Conservation (phyloP, 2,329 filamentous ascomycete genomes). For the Aureobasidium vineae region DNA sequence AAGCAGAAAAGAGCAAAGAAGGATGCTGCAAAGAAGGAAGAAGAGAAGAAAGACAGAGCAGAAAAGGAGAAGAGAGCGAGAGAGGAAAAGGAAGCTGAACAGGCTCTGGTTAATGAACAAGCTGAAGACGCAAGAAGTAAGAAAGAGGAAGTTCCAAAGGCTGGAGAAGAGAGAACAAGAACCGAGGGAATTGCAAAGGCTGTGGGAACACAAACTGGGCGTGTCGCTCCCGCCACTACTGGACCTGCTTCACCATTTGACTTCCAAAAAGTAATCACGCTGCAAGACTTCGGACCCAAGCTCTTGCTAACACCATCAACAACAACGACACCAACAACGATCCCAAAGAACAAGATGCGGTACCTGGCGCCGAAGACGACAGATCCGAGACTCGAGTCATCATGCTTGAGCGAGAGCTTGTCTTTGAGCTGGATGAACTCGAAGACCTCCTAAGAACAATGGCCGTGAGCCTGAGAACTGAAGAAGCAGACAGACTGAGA, state of each 20-base stretch:
- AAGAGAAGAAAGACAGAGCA: background rate
- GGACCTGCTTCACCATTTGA: background rate
- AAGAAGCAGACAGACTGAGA: background rate
- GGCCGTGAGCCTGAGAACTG: background rate
- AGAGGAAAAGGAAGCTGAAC: background rate
- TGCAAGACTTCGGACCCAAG: background rate
- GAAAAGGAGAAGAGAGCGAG: background rate
- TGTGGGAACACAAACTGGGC: background rate
- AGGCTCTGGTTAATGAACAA: background rate
- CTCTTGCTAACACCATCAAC: background rate
- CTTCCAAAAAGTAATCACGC: background rate
- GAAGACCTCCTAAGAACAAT: background rate
- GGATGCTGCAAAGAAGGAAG: background rate
- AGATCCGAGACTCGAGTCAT: background rate
- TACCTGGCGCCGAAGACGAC: background rate
- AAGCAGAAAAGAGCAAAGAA: background rate
- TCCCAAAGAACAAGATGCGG: background rate
- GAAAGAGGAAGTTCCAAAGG: background rate
- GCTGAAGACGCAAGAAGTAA: background rate
- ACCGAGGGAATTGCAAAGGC: background rate
- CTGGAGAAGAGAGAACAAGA: background rate
- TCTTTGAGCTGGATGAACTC: background rate
- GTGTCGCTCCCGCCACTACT: background rate
- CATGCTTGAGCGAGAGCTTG: background rate
- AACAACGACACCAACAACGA: background rate